phyloP scores from a whole-genome alignment of 2,329 filamentous ascomycete genomes.

The Daldinia eschscholtzii region DNA sequence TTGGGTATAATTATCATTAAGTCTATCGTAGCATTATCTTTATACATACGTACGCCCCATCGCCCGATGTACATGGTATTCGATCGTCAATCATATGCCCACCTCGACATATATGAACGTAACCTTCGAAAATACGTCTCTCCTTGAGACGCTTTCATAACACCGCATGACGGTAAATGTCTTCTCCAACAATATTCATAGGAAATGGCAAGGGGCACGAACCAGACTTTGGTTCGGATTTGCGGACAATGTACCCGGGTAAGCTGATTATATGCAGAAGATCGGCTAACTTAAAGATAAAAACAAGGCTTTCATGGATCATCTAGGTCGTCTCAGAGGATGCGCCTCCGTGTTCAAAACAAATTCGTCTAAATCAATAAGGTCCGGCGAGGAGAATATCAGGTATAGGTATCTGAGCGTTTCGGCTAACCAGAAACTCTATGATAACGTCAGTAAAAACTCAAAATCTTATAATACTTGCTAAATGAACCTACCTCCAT shows the following conservation, averaged over 20 bases:
- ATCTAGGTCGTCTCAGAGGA: conserved; percentile 52
- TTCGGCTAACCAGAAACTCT: conserved; percentile 80
- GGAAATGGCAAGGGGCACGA: neutral
- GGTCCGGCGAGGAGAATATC: conserved; percentile 74
- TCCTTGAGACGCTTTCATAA: conserved; percentile 1
- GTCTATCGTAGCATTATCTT: conserved; percentile 34
- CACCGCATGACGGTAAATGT: neutral
- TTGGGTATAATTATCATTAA: conserved; percentile 39
- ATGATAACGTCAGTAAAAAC: conserved; percentile 57
- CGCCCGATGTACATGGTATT: conserved; percentile 24
- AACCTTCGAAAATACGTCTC: conserved; percentile 13
- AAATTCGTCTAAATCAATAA: conserved; percentile 76
- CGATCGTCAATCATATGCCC: conserved; percentile 31
- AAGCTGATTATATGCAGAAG: conserved; percentile 3
- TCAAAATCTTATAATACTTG: neutral
- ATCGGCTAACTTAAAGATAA: conserved; percentile 2
- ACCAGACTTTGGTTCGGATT: neutral
- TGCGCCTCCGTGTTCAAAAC: conserved; percentile 70
- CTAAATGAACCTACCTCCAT: conserved; percentile 43
- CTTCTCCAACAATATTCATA: conserved; percentile 7
- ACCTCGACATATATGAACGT: conserved; percentile 6
- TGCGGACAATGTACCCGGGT: neutral
- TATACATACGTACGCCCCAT: conserved; percentile 18
- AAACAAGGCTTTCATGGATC: conserved; percentile 3
- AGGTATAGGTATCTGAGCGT: conserved; percentile 83